Percentiles rank a stretch among this genome's conserved stretches.
These are phyloP conservation scores for Aspergillus jensenii DNA, from an alignment of 2,329 filamentous ascomycete species.

Conservation along the genomic window DNA sequence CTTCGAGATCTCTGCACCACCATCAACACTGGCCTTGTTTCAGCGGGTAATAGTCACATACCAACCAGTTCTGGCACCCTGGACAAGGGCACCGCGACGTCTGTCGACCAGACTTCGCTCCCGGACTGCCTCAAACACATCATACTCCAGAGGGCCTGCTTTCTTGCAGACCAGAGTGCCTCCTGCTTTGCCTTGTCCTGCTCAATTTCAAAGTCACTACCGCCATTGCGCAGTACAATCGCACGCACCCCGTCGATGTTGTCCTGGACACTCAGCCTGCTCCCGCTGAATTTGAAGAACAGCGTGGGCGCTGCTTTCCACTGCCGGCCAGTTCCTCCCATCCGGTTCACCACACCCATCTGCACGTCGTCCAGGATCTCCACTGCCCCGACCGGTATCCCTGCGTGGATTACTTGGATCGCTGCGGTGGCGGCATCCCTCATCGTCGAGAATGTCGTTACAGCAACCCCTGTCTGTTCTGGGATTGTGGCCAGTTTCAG, in stretches of 20 bases:
- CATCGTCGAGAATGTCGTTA: constrained; percentile 60
- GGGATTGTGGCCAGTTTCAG: constrained; percentile 67
- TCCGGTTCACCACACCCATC: constrained; percentile 67
- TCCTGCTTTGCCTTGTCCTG: constrained; percentile 47
- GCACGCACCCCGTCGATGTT: constrained; percentile 64
- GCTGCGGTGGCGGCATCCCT: constrained; percentile 64
- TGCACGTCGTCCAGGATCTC: constrained; percentile 62
- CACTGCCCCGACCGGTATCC: constrained; percentile 67
- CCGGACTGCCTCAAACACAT: constrained; percentile 55
- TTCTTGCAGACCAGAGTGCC: constrained; percentile 61
- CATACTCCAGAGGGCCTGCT: constrained; percentile 63
- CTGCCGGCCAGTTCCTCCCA: constrained; percentile 57
- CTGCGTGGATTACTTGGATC: constrained; percentile 63
- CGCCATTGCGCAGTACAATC: constrained; percentile 62
- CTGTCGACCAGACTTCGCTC: constrained; percentile 61
- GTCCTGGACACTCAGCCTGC: constrained; percentile 71
- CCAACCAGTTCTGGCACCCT: constrained; percentile 61
- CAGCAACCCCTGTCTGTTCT: constrained; percentile 63
- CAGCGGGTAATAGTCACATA: constrained; percentile 8
- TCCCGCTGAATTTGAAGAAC: constrained; percentile 67
- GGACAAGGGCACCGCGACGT: constrained; percentile 61
- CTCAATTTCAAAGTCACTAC: constrained; percentile 60
- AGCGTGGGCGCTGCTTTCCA: constrained; percentile 43
- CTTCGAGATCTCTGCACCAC: constrained; percentile 69
- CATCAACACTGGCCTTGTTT: constrained; percentile 20